Base-by-base conservation (phyloP, 2,329 filamentous ascomycete genomes). In the Cordyceps tenuipes region DNA sequence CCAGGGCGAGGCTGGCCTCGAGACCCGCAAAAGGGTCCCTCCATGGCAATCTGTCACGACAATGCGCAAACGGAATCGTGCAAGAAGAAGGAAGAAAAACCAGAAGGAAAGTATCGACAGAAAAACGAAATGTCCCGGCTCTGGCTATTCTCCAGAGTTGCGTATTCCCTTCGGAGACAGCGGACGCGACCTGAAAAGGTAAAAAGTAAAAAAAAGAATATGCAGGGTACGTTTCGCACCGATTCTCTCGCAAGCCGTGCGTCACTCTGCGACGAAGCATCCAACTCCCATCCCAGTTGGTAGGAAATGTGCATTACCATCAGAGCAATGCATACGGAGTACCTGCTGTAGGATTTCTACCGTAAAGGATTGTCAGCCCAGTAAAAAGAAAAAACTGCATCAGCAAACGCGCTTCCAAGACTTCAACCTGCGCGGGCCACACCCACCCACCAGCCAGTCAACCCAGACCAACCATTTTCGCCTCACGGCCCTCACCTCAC, bases 1-100 rank as follows among this genome's bases (percentile, higher is more conserved):
- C 57, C 59, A 55, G 55, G 21, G n/a, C 46, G 51, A 19, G 60
- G 55, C 49, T 59, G 55, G 34, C 34, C 46, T 26, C 5, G 5
- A 4, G 9, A 17, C 17, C 26, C 8, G 4, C n/a, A 47, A 17
- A 44, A 44, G 19, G 54, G 31, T 43, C 41, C 41, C 13, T 17
- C 52, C 34, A 41, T 47, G 36, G 26, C 53, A 54, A 44, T 17
- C 17, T 21, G 52, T 26, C 47, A 49, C 13, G 47, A 51, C 17
- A n/a, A 51, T 34, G 31, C 17, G 29, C 13, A 19, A 34, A 36
- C 39, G 19, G 15, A 34, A 47, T n/a, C n/a, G 17, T 23, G 26
- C 26, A 39, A n/a, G n/a, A n/a, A 41, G 13, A n/a, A 57, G 26
- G 31, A 26, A 49, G 3, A 21, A 34, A 10, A 26, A 36, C n/a